phyloP scores from a whole-genome alignment of 768 basidiomycete genomes.

The Cytidiella melzeri region DNA sequence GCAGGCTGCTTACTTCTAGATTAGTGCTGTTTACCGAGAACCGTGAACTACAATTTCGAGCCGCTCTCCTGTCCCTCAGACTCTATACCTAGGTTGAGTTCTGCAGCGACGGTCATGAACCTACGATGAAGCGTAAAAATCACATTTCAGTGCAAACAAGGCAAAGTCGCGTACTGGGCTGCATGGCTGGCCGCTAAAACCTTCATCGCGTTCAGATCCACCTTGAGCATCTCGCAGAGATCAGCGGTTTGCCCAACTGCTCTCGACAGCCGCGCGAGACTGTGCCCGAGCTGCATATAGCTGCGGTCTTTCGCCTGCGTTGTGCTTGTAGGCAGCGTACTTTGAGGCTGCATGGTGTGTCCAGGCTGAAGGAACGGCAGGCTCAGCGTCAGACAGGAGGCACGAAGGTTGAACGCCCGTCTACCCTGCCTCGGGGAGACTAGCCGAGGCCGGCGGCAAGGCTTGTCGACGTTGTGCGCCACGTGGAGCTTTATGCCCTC shows the following conservation, averaged over 20 bases:
- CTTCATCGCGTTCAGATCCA: slow-evolving; percentile 73
- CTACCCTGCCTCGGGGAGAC: no score
- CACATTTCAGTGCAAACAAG: not conserved
- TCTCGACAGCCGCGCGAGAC: slow-evolving; percentile 59
- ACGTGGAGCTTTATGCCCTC: no score
- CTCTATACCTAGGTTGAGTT: no score
- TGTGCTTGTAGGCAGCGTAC: slow-evolving; percentile 42
- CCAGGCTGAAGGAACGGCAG: no score
- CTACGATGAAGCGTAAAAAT: slow-evolving; percentile 29
- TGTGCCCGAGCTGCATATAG: slow-evolving; percentile 69
- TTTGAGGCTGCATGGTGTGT: slow-evolving; percentile 22
- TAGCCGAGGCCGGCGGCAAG: no score
- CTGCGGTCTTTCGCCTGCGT: slow-evolving; percentile 77
- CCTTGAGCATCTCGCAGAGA: slow-evolving; percentile 69
- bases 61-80: no score
- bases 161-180: slow-evolving; percentile 57
- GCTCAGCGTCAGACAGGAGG: no score
- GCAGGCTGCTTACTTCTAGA: no score
- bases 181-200: slow-evolving; percentile 75
- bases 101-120: slow-evolving; percentile 52
- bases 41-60: no score
- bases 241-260: slow-evolving; percentile 69
- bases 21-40: no score
- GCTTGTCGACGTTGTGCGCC: no score
- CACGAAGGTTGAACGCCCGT: no score